Conservation (phyloP, 2,329 filamentous ascomycete species). For the Hyphodiscus sp. region DNA sequence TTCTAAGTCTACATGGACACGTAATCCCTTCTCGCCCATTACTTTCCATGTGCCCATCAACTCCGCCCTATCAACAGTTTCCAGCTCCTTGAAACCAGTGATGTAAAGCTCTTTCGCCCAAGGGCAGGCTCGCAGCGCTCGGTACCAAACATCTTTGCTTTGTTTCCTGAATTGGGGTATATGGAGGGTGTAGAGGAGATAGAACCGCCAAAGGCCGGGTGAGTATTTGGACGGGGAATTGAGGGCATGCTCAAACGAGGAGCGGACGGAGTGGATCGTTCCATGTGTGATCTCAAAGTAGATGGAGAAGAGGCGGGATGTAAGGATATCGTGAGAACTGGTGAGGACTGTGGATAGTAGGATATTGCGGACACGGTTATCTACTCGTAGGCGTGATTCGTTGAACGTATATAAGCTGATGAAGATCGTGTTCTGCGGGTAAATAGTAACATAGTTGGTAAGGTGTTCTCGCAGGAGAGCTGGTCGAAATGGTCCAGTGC, state of each 20-base stretch:
- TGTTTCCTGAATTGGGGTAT: slow-evolving; percentile 31
- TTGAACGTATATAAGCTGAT: slow-evolving; percentile 68
- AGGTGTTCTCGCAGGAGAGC: slow-evolving; percentile 57
- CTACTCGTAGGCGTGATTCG: slow-evolving; percentile 63
- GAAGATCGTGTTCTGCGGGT: slow-evolving; percentile 72
- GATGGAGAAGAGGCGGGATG: slow-evolving; percentile 48
- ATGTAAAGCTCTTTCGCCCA: slow-evolving; percentile 58
- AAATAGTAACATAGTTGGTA: slow-evolving; percentile 51
- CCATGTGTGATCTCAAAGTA: slow-evolving; percentile 44
- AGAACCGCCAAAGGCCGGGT: slow-evolving; percentile 44
- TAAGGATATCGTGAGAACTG: slow-evolving; percentile 33
- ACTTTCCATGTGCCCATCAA: slow-evolving; percentile 47
- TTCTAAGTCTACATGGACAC: slow-evolving; percentile 50
- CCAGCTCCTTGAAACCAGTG: slow-evolving; percentile 44
- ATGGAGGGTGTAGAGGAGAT: slow-evolving; percentile 41
- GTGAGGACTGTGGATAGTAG: slow-evolving; percentile 39
- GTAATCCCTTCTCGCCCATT: slow-evolving; percentile 54
- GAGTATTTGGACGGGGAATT: slow-evolving; percentile 32
- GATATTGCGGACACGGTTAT: slow-evolving; percentile 68
- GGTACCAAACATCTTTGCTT: slow-evolving; percentile 47
- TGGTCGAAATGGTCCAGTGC: slow-evolving; percentile 59
- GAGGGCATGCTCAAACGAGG: slow-evolving; percentile 49
- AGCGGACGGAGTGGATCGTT: slow-evolving; percentile 46
- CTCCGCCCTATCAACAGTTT: slow-evolving; percentile 34
- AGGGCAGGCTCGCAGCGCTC: slow-evolving; percentile 50